Evolutionary conservation across 2,329 filamentous ascomycete species (phyloP).

Genomic region (Biscogniauxia mediterranea): DNA sequence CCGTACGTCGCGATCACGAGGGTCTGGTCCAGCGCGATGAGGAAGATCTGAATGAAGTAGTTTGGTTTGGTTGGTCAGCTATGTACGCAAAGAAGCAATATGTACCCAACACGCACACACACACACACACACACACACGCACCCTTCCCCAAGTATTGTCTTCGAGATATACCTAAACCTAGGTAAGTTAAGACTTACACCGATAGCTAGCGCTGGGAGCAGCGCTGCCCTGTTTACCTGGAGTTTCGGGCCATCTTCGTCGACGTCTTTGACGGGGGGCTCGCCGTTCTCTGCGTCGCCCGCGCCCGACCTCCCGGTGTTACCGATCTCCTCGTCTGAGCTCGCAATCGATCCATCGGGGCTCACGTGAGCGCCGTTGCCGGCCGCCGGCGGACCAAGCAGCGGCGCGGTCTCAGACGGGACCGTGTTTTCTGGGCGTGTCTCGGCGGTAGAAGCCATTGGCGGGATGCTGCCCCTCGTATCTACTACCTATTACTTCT

Average conservation of each 20-base stretch:
- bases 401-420: constrained; percentile 27
- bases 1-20: constrained; percentile 77
- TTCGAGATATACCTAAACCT: too few relatives aligned
- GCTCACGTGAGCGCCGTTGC: constrained; percentile 9
- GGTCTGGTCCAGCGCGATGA: constrained; percentile 73
- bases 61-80: too few relatives aligned
- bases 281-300: constrained; percentile 1
- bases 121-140: too few relatives aligned
- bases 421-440: constrained; percentile 11
- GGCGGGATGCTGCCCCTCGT: too few relatives aligned
- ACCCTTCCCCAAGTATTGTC: too few relatives aligned
- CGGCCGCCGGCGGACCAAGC: constrained; percentile 17
- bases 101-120: too few relatives aligned
- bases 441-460: constrained; percentile 13
- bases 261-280: constrained; percentile 21
- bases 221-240: constrained; percentile 26
- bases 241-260: constrained; percentile 28
- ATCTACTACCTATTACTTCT: too few relatives aligned
- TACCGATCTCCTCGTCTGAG: constrained; percentile 1
- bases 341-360: constrained; percentile 21
- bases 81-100: too few relatives aligned
- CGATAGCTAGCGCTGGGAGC: constrained; percentile 28
- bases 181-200: constrained; percentile 17
- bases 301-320: too few relatives aligned
- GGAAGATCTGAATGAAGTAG: constrained; percentile 55